phyloP scores from a whole-genome alignment of 306 rosid species.

The Herpetospermum pedunculosum region DNA sequence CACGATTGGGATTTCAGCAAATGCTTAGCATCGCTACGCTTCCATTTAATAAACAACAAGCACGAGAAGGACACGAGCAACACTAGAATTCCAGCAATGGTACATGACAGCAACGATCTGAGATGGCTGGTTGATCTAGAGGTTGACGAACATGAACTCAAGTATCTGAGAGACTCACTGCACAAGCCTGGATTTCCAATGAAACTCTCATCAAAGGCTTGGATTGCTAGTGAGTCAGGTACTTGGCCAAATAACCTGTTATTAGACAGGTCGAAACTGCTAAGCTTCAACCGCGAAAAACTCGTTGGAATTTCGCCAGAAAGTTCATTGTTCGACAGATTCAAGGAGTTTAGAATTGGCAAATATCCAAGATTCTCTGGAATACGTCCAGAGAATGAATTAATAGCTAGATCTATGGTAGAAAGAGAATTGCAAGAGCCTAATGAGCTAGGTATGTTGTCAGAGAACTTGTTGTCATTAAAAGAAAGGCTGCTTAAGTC shows the following conservation, averaged over 20 bases:
- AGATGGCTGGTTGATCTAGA: slow-evolving; percentile 14
- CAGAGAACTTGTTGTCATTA: slow-evolving; percentile 47
- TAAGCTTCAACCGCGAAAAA: slow-evolving; percentile 42
- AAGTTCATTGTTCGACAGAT: slow-evolving; percentile 59
- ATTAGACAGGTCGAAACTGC: slow-evolving; percentile 69
- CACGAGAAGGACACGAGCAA: slow-evolving; percentile 25
- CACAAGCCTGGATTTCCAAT: slow-evolving; percentile 72
- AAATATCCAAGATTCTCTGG: slow-evolving; percentile 54
- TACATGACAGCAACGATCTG: slow-evolving; percentile 28
- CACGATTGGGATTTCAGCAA: slow-evolving; percentile 41
- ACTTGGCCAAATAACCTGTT: slow-evolving; percentile 50
- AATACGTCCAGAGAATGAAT: slow-evolving; percentile 44
- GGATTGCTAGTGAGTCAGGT: slow-evolving; percentile 48
- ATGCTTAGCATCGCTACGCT: slow-evolving; percentile 22
- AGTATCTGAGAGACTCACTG: slow-evolving; percentile 28
- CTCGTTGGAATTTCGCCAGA: slow-evolving; percentile 55
- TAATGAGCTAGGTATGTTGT: slow-evolving; percentile 52
- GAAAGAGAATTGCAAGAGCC: slow-evolving; percentile 53
- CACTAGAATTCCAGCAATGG: slow-evolving; percentile 32
- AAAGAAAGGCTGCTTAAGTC: slow-evolving; percentile 34
- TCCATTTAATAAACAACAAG: slow-evolving; percentile 33
- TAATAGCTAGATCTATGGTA: slow-evolving; percentile 46
- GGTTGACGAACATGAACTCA: slow-evolving; percentile 34
- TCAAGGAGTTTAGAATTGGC: slow-evolving; percentile 54
- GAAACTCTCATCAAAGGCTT: slow-evolving; percentile 49